Conservation (phyloP, 2,329 filamentous ascomycete species). For the Microdochium paspali region DNA sequence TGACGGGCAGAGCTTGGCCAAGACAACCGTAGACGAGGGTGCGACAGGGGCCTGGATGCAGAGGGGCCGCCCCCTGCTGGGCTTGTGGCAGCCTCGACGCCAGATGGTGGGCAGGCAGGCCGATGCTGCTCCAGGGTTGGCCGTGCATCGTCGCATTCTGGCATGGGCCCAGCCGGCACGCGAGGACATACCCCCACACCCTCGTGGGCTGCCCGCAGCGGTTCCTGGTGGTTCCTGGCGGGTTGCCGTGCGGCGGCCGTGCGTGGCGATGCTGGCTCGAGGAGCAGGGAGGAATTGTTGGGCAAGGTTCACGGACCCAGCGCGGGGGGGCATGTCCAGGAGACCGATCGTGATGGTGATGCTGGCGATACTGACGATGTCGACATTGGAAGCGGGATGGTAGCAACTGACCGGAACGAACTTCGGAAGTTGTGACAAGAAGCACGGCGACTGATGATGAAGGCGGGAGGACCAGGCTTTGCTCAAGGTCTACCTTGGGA, state of each 20-base stretch:
- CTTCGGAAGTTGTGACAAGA: too few relatives aligned
- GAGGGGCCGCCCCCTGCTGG: neutral
- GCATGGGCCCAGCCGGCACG: too few relatives aligned
- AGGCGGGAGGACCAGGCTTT: too few relatives aligned
- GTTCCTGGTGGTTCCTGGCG: neutral
- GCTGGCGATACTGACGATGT: neutral
- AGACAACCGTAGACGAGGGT: neutral
- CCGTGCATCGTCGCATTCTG: neutral
- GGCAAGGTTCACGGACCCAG: neutral
- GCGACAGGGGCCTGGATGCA: neutral
- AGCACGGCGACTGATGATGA: too few relatives aligned
- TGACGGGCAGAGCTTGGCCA: neutral
- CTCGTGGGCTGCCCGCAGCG: neutral
- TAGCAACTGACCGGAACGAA: neutral
- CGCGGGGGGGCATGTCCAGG: neutral
- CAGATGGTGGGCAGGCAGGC: too few relatives aligned
- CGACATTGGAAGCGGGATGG: neutral
- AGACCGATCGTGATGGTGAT: neutral
- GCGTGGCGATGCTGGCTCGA: neutral
- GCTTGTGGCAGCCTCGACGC: neutral
- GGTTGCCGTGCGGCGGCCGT: neutral
- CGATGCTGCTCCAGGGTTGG: neutral
- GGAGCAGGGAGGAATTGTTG: too few relatives aligned
- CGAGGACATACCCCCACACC: neutral
- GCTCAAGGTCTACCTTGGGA: too few relatives aligned